A percentile compares a stretch with the other conserved stretches of the same genome.
Conservation (phyloP, 306 rosid genomes). For the Lathyrus aphaca region DNA sequence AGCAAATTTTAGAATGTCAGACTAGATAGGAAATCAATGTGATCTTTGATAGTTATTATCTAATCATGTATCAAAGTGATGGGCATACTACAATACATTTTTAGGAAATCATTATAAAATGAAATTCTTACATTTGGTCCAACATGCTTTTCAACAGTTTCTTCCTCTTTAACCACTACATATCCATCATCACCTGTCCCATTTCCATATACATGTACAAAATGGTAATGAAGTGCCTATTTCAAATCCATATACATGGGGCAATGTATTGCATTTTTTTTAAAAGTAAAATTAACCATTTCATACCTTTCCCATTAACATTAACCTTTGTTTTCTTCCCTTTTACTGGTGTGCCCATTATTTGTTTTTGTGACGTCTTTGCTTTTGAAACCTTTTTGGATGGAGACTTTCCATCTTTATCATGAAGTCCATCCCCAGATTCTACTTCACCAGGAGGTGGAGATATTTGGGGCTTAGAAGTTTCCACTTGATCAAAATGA, state of each 20-base stretch:
- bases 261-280: slow-evolving; percentile 16
- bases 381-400: slow-evolving; percentile 54
- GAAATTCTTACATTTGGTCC: slow-evolving; percentile 63
- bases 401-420: slow-evolving; percentile 51
- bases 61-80: slow-evolving; percentile 24
- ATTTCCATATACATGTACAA: slow-evolving; percentile 36
- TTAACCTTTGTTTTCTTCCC: slow-evolving; percentile 49
- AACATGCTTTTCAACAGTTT: slow-evolving; percentile 55
- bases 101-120: slow-evolving; percentile 15
- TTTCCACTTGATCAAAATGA: slow-evolving; percentile 45
- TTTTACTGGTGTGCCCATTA: slow-evolving; percentile 41
- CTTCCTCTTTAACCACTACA: slow-evolving; percentile 61
- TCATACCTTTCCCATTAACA: slow-evolving; percentile 52
- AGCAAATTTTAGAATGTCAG: slow-evolving; percentile 37
- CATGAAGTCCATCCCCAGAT: slow-evolving; percentile 42
- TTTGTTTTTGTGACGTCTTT: slow-evolving; percentile 49
- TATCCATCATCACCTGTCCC: slow-evolving; percentile 52
- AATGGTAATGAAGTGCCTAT: slow-evolving; percentile 29
- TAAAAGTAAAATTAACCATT: slow-evolving; percentile 22
- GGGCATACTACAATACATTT: slow-evolving; percentile 20
- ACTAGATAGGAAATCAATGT: slow-evolving; percentile 30
- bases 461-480: slow-evolving; percentile 43
- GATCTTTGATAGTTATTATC: slow-evolving; percentile 27
- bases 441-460: slow-evolving; percentile 42
- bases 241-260: slow-evolving; percentile 18